Evolutionary conservation across 1,284 basidiomycete genomes (phyloP).

Genomic region (Pseudozyma hubeiensis): DNA sequence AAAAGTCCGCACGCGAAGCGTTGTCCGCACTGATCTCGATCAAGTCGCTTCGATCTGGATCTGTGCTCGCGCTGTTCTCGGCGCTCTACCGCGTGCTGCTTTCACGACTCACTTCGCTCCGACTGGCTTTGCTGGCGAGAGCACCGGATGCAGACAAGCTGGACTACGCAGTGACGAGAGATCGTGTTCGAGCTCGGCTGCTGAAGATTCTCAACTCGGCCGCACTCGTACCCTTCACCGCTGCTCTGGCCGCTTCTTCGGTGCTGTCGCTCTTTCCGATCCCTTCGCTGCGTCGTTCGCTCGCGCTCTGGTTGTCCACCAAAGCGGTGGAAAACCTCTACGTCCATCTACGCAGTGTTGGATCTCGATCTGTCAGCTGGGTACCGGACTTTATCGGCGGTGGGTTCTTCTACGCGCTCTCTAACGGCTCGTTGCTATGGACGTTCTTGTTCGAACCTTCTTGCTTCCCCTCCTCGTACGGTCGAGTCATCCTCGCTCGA

Average conservation of each 20-base stretch:
- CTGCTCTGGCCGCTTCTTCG: conserved; percentile 24
- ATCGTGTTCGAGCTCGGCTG: conserved; percentile 37
- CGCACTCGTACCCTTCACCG: conserved; percentile 42
- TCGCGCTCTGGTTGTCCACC: conserved; percentile 48
- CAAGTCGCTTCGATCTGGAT: conserved; percentile 36
- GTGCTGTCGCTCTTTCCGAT: conserved; percentile 42
- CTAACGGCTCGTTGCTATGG: conserved; percentile 61
- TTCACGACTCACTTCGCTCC: conserved; percentile 29
- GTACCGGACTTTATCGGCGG: conserved; percentile 57
- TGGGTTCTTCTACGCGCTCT: conserved; percentile 56
- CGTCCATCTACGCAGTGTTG: conserved; percentile 24
- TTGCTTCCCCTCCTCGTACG: conserved; percentile 53
- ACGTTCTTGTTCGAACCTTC: conserved; percentile 58
- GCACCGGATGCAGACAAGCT: conserved; percentile 17
- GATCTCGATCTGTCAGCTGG: conserved; percentile 38
- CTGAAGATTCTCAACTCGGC: conserved; percentile 36
- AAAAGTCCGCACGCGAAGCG: conserved; percentile 39
- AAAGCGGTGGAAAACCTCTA: conserved; percentile 49
- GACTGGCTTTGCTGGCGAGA: conserved; percentile 23
- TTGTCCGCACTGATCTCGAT: conserved; percentile 35
- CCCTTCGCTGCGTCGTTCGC: conserved; percentile 18
- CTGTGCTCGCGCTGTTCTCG: conserved; percentile 48
- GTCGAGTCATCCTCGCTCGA: conserved; percentile 47
- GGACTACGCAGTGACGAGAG: conserved; percentile 25
- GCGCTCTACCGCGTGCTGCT: conserved; percentile 49